phyloP scores from a whole-genome alignment of 805 yeast species.

The Middelhovenomyces tepae region DNA sequence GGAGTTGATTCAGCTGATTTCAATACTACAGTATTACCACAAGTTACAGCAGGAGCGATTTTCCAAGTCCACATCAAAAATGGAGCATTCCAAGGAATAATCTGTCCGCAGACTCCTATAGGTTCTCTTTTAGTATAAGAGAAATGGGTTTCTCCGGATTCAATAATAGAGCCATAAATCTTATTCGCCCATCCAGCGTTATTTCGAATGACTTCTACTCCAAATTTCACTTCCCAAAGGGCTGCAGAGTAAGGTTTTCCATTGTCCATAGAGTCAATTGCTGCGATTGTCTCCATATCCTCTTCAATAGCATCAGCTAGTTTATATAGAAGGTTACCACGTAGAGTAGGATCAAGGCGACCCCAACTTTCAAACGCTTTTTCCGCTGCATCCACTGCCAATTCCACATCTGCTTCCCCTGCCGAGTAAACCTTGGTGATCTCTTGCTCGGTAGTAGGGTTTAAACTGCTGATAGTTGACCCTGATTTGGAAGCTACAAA shows the following conservation, averaged over 20 bases:
- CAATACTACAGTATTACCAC: slow-evolving; percentile 66
- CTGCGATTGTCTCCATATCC: slow-evolving; percentile 63
- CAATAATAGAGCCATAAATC: slow-evolving; percentile 51
- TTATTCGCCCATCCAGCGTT: slow-evolving; percentile 75
- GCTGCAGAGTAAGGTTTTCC: slow-evolving; percentile 57
- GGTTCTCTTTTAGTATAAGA: slow-evolving; percentile 68
- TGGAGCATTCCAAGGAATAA: slow-evolving; percentile 71
- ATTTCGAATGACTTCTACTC: slow-evolving; percentile 50
- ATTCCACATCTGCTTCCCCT: slow-evolving; percentile 63
- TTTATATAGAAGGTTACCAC: slow-evolving; percentile 56
- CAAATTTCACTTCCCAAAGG: slow-evolving; percentile 45
- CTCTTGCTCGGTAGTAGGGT: slow-evolving; percentile 39
- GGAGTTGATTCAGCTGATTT: slow-evolving; percentile 77
- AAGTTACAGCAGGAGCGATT: slow-evolving; percentile 74
- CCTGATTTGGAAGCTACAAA: slow-evolving; percentile 51
- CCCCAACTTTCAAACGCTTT: slow-evolving; percentile 68
- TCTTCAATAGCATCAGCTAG: slow-evolving; percentile 74
- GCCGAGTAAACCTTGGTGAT: slow-evolving; percentile 65
- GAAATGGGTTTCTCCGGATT: slow-evolving; percentile 52
- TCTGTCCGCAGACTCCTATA: slow-evolving; percentile 56
- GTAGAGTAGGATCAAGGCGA: slow-evolving; percentile 50
- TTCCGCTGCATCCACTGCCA: slow-evolving; percentile 78
- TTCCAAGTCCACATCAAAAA: slow-evolving; percentile 71
- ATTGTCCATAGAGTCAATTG: slow-evolving; percentile 81
- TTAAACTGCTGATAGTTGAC: slow-evolving; percentile 50